Percentiles rank a stretch among this genome's conserved stretches.
phyloP scores from a whole-genome alignment of 2,329 filamentous ascomycete genomes.

The Fusarium abutilonis region DNA sequence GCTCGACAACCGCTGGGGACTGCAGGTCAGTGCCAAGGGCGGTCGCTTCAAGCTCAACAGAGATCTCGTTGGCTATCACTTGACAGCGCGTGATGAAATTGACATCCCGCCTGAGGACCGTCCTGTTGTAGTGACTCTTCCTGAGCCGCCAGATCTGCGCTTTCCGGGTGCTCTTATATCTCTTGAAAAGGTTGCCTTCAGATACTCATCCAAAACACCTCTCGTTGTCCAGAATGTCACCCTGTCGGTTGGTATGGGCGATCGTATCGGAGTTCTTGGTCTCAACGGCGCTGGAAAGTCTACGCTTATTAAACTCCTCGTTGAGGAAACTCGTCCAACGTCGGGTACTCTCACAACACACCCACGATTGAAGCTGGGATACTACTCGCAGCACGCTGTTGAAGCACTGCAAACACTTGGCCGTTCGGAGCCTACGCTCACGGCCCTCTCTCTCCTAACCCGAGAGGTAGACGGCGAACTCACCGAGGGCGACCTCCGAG shows the following conservation, averaged over 20 bases:
- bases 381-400: constrained; percentile 84
- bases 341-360: constrained; percentile 72
- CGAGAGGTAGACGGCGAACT: constrained; percentile 62
- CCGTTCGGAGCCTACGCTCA: constrained; percentile 60
- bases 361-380: constrained; percentile 74
- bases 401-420: constrained; percentile 71
- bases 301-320: constrained; percentile 77
- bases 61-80: constrained; percentile 72
- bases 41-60: constrained; percentile 83
- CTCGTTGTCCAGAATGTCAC: constrained; percentile 69
- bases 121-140: constrained; percentile 65
- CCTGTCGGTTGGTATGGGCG: constrained; percentile 76
- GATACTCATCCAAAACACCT: constrained; percentile 60
- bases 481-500: constrained; percentile 74
- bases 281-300: constrained; percentile 86
- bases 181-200: constrained; percentile 74
- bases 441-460: constrained; percentile 71
- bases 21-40: constrained; percentile 77
- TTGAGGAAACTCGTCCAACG: constrained; percentile 66
- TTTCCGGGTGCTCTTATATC: constrained; percentile 80
- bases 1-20: constrained; percentile 80
- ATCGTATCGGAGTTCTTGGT: constrained; percentile 78
- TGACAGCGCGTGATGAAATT: constrained; percentile 70
- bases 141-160: constrained; percentile 73
- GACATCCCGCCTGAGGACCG: constrained; percentile 74